Evolutionary conservation across 1,284 basidiomycete species (phyloP).

Genomic region (Ganoderma sinense): DNA sequence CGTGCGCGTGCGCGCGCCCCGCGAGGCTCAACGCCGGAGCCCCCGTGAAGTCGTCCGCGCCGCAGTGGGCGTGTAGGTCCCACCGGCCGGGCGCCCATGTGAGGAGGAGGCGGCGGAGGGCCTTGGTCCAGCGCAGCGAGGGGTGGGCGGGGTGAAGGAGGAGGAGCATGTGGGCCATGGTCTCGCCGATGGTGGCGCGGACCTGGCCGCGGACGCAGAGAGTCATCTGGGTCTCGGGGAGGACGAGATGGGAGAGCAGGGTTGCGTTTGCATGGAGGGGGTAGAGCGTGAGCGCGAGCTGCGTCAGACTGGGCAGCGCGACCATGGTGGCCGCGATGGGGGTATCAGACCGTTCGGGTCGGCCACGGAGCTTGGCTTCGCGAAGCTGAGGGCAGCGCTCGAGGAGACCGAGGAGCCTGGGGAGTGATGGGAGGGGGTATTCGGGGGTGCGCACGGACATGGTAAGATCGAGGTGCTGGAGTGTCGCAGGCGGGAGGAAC

Average conservation of each 20-base stretch:
- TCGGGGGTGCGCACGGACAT: background rate
- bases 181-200: background rate
- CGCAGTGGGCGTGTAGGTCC: background rate
- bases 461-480: constrained; percentile 4
- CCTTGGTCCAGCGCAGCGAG: background rate
- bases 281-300: background rate
- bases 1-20: background rate
- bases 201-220: background rate
- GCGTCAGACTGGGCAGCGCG: background rate
- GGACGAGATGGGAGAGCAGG: background rate
- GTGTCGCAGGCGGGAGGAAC: background rate
- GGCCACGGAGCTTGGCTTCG: background rate
- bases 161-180: background rate
- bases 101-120: background rate
- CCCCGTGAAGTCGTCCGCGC: background rate
- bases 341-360: background rate
- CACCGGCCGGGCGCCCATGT: background rate
- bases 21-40: constrained; percentile 1
- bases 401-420: background rate
- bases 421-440: constrained; percentile 1
- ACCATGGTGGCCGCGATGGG: background rate
- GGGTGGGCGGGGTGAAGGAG: background rate
- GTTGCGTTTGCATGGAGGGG: background rate
- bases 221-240: background rate
- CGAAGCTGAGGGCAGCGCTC: background rate